Evolutionary conservation across 768 basidiomycete genomes (phyloP).

Genomic region (Suillus paluster): DNA sequence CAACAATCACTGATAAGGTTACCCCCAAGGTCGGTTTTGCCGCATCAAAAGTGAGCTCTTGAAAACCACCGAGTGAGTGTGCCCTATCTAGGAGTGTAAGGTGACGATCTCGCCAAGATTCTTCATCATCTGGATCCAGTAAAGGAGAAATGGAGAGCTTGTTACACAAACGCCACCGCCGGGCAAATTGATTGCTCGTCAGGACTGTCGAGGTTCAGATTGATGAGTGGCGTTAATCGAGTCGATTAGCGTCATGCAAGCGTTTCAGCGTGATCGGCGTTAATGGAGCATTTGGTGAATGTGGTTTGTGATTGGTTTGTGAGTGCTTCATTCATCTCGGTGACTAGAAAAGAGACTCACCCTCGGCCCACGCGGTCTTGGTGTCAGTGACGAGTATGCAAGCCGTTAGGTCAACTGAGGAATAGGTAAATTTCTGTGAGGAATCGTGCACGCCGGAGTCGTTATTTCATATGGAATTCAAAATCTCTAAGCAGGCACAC

Average conservation of each 20-base stretch:
- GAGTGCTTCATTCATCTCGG: conserved; percentile 13
- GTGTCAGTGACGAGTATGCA: conserved; percentile 74
- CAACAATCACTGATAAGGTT: conserved; percentile 16
- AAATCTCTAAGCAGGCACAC: conserved; percentile 36
- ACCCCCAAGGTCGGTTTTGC: conserved; percentile 65
- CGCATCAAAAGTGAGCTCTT: conserved; percentile 62
- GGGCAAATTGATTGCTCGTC: conserved; percentile 59
- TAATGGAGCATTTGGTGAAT: background rate
- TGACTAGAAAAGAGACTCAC: conserved; percentile 37
- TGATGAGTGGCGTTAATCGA: conserved; percentile 23
- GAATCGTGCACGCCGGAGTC: background rate
- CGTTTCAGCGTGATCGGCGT: background rate
- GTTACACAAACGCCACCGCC: conserved; percentile 74
- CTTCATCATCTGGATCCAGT: conserved; percentile 50
- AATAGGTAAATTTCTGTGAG: conserved; percentile 66
- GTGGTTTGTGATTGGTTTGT: conserved; percentile 10
- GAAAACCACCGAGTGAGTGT: conserved; percentile 66
- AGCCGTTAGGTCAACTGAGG: conserved; percentile 59
- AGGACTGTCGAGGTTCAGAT: conserved; percentile 45
- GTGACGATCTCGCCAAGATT: conserved; percentile 60
- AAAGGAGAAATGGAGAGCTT: conserved; percentile 31
- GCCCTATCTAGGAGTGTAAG: conserved; percentile 59
- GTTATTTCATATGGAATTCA: conserved; percentile 8
- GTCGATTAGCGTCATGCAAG: conserved; percentile 10
- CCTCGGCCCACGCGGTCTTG: conserved; percentile 76